Base-by-base conservation (phyloP, 176 grass and related monocot species). In the Raddia distichophylla region DNA sequence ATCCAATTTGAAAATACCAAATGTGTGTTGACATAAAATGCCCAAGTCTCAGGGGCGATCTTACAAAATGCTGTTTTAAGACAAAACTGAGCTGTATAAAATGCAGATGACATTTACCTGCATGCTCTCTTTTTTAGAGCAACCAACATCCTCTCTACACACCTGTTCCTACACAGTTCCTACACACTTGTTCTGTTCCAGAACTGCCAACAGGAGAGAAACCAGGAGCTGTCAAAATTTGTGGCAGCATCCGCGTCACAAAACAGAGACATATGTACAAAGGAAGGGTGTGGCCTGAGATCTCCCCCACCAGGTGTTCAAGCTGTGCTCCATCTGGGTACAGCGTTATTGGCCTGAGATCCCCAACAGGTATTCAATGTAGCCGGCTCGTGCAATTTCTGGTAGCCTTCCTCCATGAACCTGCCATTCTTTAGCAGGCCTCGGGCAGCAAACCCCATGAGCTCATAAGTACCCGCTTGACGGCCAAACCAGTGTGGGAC, bases 381-480 rank as follows among this genome's bases (percentile, higher is more conserved):
- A 33, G 13, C 19, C 2, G 44, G 50, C 14, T 76, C 67, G 35
- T 70, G 81, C 7, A 78, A 51, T 54, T 67, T 53, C 20, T 68
- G 69, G 73, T 33, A 69, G 14, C 82, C 82, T 58, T 78, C 73
- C 17, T 90, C 87, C 74, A 80, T 50, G 47, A 89, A 90, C n/a
- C 80, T 95, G 56, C 76, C 72, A 66, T 93, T 90, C 55, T 73
- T 86, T 67, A 95, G 63, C 77, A 99, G 53, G 71, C 96, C 96
- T 64, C 93, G 84, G 3, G 91, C 91, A 9, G 93, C 89, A 13
- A 99, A 99, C 54, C 91, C 89, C 96, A 95, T 91, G 37, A 93
- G 69, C 82, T 95, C 93, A 22, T 85, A 84, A 22, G 89, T 87
- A 48, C 93, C 86, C 69, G 65, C 69, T n/a, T 77, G 90, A 44